phyloP scores from a whole-genome alignment of 2,329 filamentous ascomycete genomes.

The Boeremia lycopersici region DNA sequence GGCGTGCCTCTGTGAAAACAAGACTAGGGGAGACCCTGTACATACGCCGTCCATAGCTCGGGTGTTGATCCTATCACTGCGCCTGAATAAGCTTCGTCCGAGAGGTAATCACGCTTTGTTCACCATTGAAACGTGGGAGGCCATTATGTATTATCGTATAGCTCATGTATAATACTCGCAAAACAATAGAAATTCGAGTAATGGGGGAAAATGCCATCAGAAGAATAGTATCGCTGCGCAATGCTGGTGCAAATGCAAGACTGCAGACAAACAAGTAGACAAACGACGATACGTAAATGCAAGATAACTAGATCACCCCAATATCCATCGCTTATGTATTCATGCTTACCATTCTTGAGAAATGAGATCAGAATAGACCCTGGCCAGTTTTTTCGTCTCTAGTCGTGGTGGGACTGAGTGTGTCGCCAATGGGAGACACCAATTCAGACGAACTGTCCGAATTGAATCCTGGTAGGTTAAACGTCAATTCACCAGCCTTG shows the following conservation, averaged over 20 bases:
- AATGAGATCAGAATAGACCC: not conserved
- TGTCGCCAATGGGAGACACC: slow-evolving; percentile 3
- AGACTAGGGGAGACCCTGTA: slow-evolving; percentile 14
- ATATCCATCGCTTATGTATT: not conserved
- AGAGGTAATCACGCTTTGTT: too few species aligned
- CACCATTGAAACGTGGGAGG: too few species aligned
- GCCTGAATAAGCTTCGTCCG: too few species aligned
- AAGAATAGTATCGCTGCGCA: slow-evolving; percentile 23
- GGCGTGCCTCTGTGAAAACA: not conserved
- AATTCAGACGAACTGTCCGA: slow-evolving; percentile 7
- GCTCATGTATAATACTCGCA: not conserved
- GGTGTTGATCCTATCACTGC: not conserved
- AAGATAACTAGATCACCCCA: not conserved
- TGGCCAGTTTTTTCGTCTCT: slow-evolving; percentile 6
- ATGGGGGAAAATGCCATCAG: not conserved
- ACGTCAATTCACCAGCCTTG: slow-evolving; percentile 15
- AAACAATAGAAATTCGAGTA: not conserved
- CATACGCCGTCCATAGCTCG: not conserved
- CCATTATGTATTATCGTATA: slow-evolving; percentile 6
- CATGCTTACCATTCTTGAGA: too few species aligned
- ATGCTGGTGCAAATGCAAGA: slow-evolving; percentile 25
- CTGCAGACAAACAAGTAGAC: not conserved
- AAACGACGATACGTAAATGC: not conserved
- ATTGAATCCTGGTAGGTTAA: slow-evolving; percentile 10
- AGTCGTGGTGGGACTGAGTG: slow-evolving; percentile 14